phyloP scores from a whole-genome alignment of 331 rosid species.

The Erythrophleum ivorense region DNA sequence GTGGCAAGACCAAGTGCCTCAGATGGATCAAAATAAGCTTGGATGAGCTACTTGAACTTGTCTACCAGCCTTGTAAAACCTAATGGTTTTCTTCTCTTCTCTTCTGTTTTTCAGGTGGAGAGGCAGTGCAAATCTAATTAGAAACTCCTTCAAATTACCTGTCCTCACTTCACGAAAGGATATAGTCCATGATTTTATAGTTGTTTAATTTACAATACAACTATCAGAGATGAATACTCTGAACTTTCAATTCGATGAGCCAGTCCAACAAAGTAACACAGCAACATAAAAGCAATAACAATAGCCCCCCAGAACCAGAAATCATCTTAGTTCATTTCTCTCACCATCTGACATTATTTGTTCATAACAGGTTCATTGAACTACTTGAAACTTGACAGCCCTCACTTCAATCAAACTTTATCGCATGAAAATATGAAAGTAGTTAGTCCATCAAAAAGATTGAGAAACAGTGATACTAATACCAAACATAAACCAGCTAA shows the following conservation, averaged over 20 bases:
- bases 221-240: not conserved
- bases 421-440: not conserved
- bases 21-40: not conserved
- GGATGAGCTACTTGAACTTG: not conserved
- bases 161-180: not conserved
- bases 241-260: not conserved
- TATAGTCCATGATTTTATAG: not conserved
- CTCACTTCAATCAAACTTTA: not conserved
- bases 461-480: not conserved
- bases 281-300: not conserved
- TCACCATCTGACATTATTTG: conserved; percentile 9
- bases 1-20: not conserved
- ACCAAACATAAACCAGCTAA: not conserved
- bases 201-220: not conserved
- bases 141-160: not conserved
- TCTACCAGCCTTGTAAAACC: too few species aligned
- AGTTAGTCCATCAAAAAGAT: not conserved
- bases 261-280: not conserved
- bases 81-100: not conserved
- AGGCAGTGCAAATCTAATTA: not conserved
- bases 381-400: not conserved
- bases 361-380: not conserved
- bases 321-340: not conserved
- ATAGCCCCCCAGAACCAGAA: not conserved
- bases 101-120: not conserved